Conservation (phyloP, 345 rosid genomes). For the Gossypium bickii region DNA sequence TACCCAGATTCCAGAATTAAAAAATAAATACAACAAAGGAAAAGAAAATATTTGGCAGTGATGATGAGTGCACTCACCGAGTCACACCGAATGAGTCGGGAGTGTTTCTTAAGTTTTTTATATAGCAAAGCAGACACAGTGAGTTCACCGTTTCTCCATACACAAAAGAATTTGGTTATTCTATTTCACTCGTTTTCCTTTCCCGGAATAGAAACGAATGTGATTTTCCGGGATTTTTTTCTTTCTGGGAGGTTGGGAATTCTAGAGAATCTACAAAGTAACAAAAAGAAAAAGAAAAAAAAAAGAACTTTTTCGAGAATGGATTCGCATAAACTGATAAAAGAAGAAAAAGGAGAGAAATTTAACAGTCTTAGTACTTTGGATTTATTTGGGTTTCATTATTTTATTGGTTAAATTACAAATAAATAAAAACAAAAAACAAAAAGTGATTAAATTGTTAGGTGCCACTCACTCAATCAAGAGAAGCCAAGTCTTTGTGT, state of each 20-base stretch:
- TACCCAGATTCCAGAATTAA: conserved; percentile 27
- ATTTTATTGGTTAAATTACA: background rate
- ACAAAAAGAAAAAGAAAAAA: background rate
- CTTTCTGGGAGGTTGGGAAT: conserved; percentile 12
- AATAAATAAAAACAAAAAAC: background rate
- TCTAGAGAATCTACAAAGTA: conserved; percentile 18
- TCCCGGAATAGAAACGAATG: conserved; percentile 14
- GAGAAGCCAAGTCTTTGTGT: background rate
- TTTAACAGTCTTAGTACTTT: background rate
- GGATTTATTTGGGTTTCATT: background rate
- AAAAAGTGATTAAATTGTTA: background rate
- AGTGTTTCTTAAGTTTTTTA: background rate
- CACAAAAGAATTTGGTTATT: background rate
- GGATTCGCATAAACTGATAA: conserved; percentile 12
- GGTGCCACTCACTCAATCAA: background rate
- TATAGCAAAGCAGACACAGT: background rate
- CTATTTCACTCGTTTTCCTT: conserved; percentile 1
- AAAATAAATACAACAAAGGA: conserved; percentile 20
- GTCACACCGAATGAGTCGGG: conserved; percentile 9
- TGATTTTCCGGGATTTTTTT: conserved; percentile 16
- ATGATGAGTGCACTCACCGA: conserved; percentile 34
- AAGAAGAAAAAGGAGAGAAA: background rate
- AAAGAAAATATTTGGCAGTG: conserved; percentile 13
- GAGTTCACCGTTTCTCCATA: conserved; percentile 11
- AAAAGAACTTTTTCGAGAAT: conserved; percentile 15